Conservation (phyloP, 495 filamentous ascomycete species). For the Podospora anserina region DNA sequence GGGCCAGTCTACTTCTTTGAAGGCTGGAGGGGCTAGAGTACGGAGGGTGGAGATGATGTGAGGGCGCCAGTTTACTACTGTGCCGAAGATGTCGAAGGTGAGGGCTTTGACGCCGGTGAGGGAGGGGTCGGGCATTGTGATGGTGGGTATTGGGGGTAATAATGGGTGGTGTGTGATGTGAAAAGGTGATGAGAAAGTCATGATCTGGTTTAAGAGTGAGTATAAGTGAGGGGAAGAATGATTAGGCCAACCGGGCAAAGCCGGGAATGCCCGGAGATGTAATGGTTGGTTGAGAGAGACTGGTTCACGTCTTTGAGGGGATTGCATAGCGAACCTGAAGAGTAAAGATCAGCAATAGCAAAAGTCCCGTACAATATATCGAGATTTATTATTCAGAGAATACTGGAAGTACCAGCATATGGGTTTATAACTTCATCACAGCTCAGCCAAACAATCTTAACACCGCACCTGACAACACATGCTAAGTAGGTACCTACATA, state of each 20-base stretch:
- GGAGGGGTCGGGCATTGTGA: not conserved
- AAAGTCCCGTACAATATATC: not conserved
- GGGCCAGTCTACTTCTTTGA: conserved; percentile 52
- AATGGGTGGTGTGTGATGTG: not conserved
- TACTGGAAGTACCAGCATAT: not conserved
- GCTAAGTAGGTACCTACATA: too few relatives aligned
- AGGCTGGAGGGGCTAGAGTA: conserved; percentile 42
- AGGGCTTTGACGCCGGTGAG: conserved; percentile 40
- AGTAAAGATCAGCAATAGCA: not conserved
- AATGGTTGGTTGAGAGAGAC: not conserved
- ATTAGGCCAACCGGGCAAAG: not conserved
- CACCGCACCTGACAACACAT: too few relatives aligned
- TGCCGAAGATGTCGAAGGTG: conserved; percentile 70
- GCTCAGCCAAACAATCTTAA: too few relatives aligned
- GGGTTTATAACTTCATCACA: too few relatives aligned
- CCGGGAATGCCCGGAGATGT: not conserved
- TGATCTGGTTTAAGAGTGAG: not conserved
- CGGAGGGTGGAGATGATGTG: conserved; percentile 57
- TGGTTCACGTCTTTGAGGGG: not conserved
- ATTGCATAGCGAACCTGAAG: not conserved
- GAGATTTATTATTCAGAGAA: not conserved
- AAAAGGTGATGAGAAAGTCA: not conserved
- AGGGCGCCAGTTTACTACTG: conserved; percentile 68
- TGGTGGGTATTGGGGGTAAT: not conserved
- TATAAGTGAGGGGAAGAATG: not conserved